Evolutionary conservation across 257 asterid genomes (phyloP).

Genomic region (Solanum raphanifolium): DNA sequence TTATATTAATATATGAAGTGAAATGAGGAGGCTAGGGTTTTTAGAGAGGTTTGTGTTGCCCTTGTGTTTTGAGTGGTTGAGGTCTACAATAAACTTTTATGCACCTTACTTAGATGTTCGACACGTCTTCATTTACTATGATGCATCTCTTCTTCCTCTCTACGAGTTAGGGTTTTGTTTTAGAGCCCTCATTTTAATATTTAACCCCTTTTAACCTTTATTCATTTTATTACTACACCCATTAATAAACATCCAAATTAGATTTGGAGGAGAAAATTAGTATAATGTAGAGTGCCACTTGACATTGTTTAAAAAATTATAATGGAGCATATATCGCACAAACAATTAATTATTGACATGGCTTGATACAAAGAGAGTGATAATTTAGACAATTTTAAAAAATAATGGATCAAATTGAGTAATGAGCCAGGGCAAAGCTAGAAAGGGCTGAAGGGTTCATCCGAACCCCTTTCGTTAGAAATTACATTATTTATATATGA

Average conservation of each 20-base stretch:
- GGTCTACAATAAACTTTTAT: neutral
- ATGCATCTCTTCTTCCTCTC: neutral
- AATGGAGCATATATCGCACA: too few species aligned
- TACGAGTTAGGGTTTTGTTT: neutral
- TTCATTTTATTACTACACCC: neutral
- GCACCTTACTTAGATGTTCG: neutral
- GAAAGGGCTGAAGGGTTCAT: too few species aligned
- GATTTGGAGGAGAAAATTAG: neutral
- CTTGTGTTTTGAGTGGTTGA: neutral
- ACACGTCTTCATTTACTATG: neutral
- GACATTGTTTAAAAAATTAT: too few species aligned
- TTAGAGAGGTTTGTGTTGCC: neutral
- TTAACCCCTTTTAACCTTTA: neutral
- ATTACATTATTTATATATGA: too few species aligned
- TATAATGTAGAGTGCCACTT: too few species aligned
- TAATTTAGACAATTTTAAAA: too few species aligned
- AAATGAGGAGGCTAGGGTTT: slow-evolving; percentile 1
- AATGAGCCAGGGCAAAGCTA: too few species aligned
- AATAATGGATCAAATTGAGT: neutral
- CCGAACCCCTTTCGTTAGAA: neutral
- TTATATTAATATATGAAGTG: neutral
- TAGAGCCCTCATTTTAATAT: neutral
- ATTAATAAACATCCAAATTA: neutral
- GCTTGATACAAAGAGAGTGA: too few species aligned
- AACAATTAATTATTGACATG: too few species aligned